A percentile compares a stretch with the other conserved stretches of the same genome.
Conservation (phyloP, 164 flowering plant genomes). For the Euptelea pleiosperma region DNA sequence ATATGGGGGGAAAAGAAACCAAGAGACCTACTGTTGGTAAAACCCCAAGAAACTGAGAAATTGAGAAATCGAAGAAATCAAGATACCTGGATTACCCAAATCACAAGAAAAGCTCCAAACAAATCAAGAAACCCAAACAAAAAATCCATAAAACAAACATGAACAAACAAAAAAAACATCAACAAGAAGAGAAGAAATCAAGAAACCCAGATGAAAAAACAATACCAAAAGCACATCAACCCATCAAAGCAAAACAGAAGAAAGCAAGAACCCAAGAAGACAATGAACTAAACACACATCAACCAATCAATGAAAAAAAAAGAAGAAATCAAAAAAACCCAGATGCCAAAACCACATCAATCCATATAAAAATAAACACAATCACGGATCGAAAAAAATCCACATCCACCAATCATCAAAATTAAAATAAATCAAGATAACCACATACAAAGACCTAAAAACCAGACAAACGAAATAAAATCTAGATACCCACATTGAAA, state of each 20-base stretch:
- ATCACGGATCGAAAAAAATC: too few species aligned
- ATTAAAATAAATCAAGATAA: too few species aligned
- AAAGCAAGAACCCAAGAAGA: conserved; percentile 2
- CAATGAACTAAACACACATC: not conserved
- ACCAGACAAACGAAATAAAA: not conserved
- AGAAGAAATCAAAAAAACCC: not conserved
- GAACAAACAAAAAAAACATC: not conserved
- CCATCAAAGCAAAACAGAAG: not conserved
- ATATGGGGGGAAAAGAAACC: not conserved
- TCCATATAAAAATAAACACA: too few species aligned
- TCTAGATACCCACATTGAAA: not conserved
- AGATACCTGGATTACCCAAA: not conserved
- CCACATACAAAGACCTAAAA: too few species aligned
- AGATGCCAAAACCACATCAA: too few species aligned
- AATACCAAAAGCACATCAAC: not conserved
- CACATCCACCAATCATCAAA: too few species aligned
- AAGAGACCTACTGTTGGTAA: not conserved
- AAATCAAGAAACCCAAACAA: conserved; percentile 3
- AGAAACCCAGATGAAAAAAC: too few species aligned
- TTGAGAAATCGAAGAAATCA: not conserved
- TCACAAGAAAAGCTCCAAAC: not conserved
- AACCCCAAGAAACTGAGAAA: not conserved
- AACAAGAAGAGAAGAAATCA: too few species aligned
- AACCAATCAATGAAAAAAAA: not conserved
- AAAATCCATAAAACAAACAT: not conserved